phyloP scores from a whole-genome alignment of 2,329 filamentous ascomycete species.

The Cladosporium sp. region DNA sequence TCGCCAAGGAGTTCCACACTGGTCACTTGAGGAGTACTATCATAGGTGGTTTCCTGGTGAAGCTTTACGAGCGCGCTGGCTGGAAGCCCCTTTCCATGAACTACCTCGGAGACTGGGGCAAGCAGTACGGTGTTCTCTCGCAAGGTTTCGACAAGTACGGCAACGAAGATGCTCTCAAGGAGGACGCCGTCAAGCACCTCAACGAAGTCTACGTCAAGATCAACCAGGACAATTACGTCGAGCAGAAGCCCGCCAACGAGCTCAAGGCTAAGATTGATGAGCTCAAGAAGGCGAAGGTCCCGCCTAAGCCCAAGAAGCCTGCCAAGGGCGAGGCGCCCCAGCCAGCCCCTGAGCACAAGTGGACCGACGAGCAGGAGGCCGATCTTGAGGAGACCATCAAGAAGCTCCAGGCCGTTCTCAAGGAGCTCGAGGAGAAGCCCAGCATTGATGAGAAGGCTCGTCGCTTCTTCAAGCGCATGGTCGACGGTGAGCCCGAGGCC shows the following conservation, averaged over 20 bases:
- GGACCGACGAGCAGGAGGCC: slow-evolving; percentile 44
- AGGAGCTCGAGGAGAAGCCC: slow-evolving; percentile 47
- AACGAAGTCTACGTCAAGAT: slow-evolving; percentile 80
- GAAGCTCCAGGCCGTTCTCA: slow-evolving; percentile 43
- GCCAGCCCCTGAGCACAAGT: slow-evolving; percentile 23
- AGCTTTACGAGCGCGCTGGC: slow-evolving; percentile 63
- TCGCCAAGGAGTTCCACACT: slow-evolving; percentile 77
- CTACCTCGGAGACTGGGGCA: slow-evolving; percentile 77
- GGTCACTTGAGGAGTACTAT: slow-evolving; percentile 73
- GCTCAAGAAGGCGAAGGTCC: slow-evolving; percentile 37
- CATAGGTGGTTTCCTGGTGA: slow-evolving; percentile 68
- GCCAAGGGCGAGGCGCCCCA: slow-evolving; percentile 44
- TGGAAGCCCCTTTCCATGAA: slow-evolving; percentile 71
- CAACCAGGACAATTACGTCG: slow-evolving; percentile 56
- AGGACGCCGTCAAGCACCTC: slow-evolving; percentile 76
- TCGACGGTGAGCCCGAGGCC: slow-evolving; percentile 56
- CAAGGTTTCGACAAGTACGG: slow-evolving; percentile 73
- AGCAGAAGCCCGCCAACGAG: slow-evolving; percentile 62
- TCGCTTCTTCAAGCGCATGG: slow-evolving; percentile 66
- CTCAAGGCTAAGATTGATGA: slow-evolving; percentile 40
- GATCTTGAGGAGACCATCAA: slow-evolving; percentile 47
- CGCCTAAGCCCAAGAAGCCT: slow-evolving; percentile 36
- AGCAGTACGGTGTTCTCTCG: slow-evolving; percentile 67
- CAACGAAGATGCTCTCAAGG: slow-evolving; percentile 63
- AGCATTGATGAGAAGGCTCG: slow-evolving; percentile 71